Base-by-base conservation (phyloP, 192 early-diverging fungal genomes). In the Backusella liffmaniae region DNA sequence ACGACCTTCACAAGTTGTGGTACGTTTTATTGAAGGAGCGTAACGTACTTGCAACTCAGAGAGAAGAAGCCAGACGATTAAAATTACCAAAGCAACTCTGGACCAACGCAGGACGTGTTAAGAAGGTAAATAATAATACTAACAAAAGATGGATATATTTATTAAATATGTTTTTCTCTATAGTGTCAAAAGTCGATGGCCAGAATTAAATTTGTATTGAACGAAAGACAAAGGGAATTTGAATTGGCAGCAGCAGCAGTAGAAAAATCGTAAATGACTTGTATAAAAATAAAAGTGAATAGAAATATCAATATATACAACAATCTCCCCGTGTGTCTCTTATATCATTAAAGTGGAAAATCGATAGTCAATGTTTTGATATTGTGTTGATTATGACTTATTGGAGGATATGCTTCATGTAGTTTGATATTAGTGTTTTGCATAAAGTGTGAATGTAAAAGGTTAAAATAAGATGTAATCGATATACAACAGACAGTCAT, bases 1-100 rank as follows among this genome's bases (percentile, higher is more conserved):
- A 99, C 49, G 98, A 99, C 82, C 86, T 99, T 74, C 98, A 98
- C 83, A 94, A 92, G 83, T 86, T 99, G 76, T 99, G 98, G 98
- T 97, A 91, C 77, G 86, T 95, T 23, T 82, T 94, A 74, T 84
- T 95, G 37, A 95, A 95, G 84, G 94, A 95, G 77, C 92, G 93
- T 80, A 95, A 95, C 68, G 39, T 93, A 67, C 85, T 95, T 62
- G 91, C 92, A 42, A 90, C 90, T 44, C 93, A 94, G 73, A 81
- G 77, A 70, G 91, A 91, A 69, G 92, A 94, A 79, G 83, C 88
- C 23, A 83, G 80, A 39, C 86, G 90, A 53, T 84, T 92, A 73
- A 83, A 82, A 15, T 77, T 94, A 42, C 75, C 80, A 15, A 78
- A 80, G 56, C 76, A 85, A 51, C 83, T 83, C 68, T 94, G 90